Percentiles rank a stretch among this genome's conserved stretches.
phyloP scores from a whole-genome alignment of 169 alveolate genomes.

The Plasmodium ovale region DNA sequence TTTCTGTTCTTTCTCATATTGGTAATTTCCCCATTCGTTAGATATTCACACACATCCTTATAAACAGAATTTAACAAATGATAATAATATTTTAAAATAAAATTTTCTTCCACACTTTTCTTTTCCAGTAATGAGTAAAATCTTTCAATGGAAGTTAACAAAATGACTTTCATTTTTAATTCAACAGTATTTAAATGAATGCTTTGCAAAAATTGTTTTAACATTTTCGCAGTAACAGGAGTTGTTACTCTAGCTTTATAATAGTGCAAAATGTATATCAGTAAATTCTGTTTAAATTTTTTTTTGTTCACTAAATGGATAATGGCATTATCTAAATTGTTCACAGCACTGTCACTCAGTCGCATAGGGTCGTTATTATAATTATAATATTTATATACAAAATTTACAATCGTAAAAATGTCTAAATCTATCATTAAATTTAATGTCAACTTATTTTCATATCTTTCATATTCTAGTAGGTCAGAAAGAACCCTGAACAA shows the following conservation, averaged over 20 bases:
- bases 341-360: constrained; percentile 4
- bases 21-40: not conserved
- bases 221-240: not conserved
- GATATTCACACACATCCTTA: constrained; percentile 33
- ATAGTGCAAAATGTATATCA: constrained; percentile 49
- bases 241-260: constrained; percentile 6
- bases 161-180: constrained; percentile 73
- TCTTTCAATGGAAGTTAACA: constrained; percentile 53
- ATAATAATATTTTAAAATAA: constrained; percentile 36
- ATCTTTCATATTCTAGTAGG: constrained; percentile 9
- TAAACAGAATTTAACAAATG: constrained; percentile 24
- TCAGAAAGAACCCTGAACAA: constrained; percentile 6
- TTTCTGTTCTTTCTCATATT: not conserved
- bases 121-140: not conserved
- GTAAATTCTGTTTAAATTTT: constrained; percentile 28
- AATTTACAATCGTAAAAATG: constrained; percentile 62
- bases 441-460: not conserved
- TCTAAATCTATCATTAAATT: constrained; percentile 61
- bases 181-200: constrained; percentile 22
- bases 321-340: constrained; percentile 18
- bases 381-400: constrained; percentile 37
- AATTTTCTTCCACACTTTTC: not conserved
- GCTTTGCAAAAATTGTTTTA: constrained; percentile 1
- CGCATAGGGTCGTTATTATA: not conserved
- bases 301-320: constrained; percentile 44